Conservation (phyloP, 805 yeast species). For the Naumovozyma castellii region DNA sequence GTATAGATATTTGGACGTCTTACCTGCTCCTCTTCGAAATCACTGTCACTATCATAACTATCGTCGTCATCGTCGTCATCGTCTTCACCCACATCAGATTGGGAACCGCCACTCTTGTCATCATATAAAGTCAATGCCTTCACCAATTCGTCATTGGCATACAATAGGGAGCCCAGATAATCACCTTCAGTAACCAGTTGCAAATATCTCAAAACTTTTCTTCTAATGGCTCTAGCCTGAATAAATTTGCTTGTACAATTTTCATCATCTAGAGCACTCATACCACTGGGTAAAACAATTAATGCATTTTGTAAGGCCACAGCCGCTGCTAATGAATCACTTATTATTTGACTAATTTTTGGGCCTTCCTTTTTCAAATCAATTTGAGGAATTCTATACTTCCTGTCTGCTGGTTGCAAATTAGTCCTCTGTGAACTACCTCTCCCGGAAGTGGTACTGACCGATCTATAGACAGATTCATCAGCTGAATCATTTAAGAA, state of each 20-base stretch:
- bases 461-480: slow-evolving; percentile 30
- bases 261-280: slow-evolving; percentile 53
- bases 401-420: slow-evolving; percentile 13
- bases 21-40: slow-evolving; percentile 4
- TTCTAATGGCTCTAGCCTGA: slow-evolving; percentile 62
- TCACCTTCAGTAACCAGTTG: slow-evolving; percentile 82
- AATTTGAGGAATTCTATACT: slow-evolving; percentile 55
- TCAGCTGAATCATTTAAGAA: slow-evolving; percentile 49
- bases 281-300: slow-evolving; percentile 36
- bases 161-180: slow-evolving; percentile 74
- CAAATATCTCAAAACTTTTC: slow-evolving; percentile 69
- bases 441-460: neutral
- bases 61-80: slow-evolving; percentile 30
- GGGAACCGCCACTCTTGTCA: slow-evolving; percentile 37
- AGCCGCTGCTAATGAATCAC: slow-evolving; percentile 67
- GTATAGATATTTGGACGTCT: slow-evolving; percentile 4
- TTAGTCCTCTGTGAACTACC: neutral
- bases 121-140: slow-evolving; percentile 63
- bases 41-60: slow-evolving; percentile 19
- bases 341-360: slow-evolving; percentile 54
- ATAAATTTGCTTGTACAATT: slow-evolving; percentile 60
- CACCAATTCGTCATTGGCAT: slow-evolving; percentile 86
- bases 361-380: slow-evolving; percentile 65
- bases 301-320: slow-evolving; percentile 59
- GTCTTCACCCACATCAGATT: slow-evolving; percentile 36